Evolutionary conservation across 768 basidiomycete species (phyloP).

Genomic region (Boletus rufocinnamomeus): DNA sequence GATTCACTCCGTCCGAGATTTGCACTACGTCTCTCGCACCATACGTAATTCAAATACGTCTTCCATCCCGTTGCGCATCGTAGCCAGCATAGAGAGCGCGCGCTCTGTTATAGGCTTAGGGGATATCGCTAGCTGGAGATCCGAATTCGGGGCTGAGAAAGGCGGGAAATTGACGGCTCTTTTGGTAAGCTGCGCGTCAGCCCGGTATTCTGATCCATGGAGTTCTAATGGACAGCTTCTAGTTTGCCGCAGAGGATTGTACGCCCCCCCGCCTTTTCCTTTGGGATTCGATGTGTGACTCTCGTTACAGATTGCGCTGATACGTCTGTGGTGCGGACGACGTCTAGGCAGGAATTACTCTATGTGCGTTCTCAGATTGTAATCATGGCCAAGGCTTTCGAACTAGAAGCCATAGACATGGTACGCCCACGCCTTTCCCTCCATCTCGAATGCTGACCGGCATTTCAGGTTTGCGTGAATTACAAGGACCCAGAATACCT

Average conservation of each 20-base stretch:
- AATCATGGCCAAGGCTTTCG: conserved; percentile 79
- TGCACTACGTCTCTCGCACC: conserved; percentile 58
- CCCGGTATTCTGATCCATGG: background rate
- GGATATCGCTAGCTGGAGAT: conserved; percentile 71
- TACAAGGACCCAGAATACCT: conserved; percentile 74
- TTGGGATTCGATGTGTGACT: conserved; percentile 1
- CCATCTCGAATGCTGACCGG: conserved; percentile 5
- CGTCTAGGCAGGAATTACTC: conserved; percentile 73
- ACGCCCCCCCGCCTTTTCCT: conserved; percentile 24
- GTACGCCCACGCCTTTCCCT: conserved; percentile 39
- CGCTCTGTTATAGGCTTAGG: conserved; percentile 64
- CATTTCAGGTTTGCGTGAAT: conserved; percentile 76
- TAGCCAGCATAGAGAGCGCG: conserved; percentile 89
- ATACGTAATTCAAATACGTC: conserved; percentile 21
- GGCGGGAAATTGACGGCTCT: conserved; percentile 65
- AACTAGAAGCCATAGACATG: conserved; percentile 89
- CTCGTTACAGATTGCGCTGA: conserved; percentile 79
- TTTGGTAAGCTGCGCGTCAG: conserved; percentile 40
- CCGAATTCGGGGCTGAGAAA: conserved; percentile 40
- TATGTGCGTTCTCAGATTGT: conserved; percentile 84
- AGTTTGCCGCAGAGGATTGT: conserved; percentile 99
- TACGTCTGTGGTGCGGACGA: conserved; percentile 76
- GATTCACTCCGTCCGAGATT: conserved; percentile 67
- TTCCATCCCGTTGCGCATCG: conserved; percentile 53
- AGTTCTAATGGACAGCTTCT: background rate